A percentile compares a stretch with the other conserved stretches of the same genome.
Evolutionary conservation across 345 rosid genomes (phyloP).

Genomic region (Limnanthes douglasii): DNA sequence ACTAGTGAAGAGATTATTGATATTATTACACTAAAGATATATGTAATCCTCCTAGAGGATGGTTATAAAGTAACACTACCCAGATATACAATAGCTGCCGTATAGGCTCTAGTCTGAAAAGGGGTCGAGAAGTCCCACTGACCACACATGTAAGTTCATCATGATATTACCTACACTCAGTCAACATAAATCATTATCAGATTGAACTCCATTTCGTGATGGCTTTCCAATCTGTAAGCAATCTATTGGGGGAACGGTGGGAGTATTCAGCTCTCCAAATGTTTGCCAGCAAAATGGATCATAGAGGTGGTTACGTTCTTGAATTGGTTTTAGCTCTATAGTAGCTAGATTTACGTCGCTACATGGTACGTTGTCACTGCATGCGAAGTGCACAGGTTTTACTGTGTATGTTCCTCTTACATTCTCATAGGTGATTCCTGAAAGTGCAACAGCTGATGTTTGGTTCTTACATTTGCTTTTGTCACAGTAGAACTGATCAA

Average conservation of each 20-base stretch:
- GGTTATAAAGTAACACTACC: slow-evolving; percentile 3
- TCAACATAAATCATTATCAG: slow-evolving; percentile 54
- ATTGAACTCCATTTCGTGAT: slow-evolving; percentile 44
- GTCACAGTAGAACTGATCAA: slow-evolving; percentile 90
- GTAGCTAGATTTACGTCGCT: slow-evolving; percentile 52
- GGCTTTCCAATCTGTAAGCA: slow-evolving; percentile 89
- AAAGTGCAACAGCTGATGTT: slow-evolving; percentile 65
- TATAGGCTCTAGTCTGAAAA: slow-evolving; percentile 21
- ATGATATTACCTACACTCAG: slow-evolving; percentile 6
- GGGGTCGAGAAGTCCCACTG: slow-evolving; percentile 38
- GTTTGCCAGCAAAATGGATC: slow-evolving; percentile 95
- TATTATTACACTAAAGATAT: too few relatives aligned
- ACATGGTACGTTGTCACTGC: slow-evolving; percentile 83
- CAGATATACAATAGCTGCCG: slow-evolving; percentile 16
- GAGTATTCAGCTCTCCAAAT: slow-evolving; percentile 62
- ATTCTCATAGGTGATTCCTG: slow-evolving; percentile 76
- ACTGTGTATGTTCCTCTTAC: slow-evolving; percentile 86
- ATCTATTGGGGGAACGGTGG: slow-evolving; percentile 70
- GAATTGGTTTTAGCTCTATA: slow-evolving; percentile 59
- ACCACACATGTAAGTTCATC: slow-evolving; percentile 42
- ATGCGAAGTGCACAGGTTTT: slow-evolving; percentile 82
- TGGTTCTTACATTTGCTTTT: slow-evolving; percentile 58
- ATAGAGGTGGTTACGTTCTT: slow-evolving; percentile 55
- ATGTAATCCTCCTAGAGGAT: slow-evolving; percentile 8
- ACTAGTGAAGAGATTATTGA: too few relatives aligned